phyloP scores from a whole-genome alignment of 306 rosid species.

The Quercus wislizeni region DNA sequence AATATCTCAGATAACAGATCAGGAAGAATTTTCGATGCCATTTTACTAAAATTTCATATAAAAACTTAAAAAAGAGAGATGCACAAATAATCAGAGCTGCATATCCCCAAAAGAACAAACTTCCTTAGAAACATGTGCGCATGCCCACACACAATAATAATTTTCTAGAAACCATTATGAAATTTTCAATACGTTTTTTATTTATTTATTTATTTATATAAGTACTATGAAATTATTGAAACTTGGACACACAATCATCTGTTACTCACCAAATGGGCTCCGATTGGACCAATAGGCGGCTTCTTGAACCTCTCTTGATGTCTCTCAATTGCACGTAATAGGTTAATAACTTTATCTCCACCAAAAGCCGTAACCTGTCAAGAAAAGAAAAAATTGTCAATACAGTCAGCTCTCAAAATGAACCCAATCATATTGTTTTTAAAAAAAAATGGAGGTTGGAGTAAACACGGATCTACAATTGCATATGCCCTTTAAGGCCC shows the following conservation, averaged over 20 bases:
- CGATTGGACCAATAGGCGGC: conserved; percentile 94
- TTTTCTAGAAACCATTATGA: neutral
- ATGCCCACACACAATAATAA: neutral
- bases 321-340: conserved; percentile 63
- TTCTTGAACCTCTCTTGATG: conserved; percentile 50
- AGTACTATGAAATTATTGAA: neutral
- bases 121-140: neutral
- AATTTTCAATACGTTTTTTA: neutral
- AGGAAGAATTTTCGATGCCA: neutral
- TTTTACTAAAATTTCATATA: neutral
- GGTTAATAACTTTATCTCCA: conserved; percentile 59
- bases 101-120: neutral
- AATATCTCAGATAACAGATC: neutral
- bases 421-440: neutral
- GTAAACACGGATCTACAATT: neutral
- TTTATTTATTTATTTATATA: too few relatives aligned
- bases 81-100: neutral
- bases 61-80: neutral
- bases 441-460: neutral
- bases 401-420: conserved; percentile 1
- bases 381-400: conserved; percentile 13
- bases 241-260: conserved; percentile 6
- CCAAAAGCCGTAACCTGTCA: conserved; percentile 81
- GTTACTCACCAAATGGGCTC: conserved; percentile 71
- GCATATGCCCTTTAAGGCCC: neutral